phyloP scores from a whole-genome alignment of 2,329 filamentous ascomycete species.

The Colletotrichum phormii region DNA sequence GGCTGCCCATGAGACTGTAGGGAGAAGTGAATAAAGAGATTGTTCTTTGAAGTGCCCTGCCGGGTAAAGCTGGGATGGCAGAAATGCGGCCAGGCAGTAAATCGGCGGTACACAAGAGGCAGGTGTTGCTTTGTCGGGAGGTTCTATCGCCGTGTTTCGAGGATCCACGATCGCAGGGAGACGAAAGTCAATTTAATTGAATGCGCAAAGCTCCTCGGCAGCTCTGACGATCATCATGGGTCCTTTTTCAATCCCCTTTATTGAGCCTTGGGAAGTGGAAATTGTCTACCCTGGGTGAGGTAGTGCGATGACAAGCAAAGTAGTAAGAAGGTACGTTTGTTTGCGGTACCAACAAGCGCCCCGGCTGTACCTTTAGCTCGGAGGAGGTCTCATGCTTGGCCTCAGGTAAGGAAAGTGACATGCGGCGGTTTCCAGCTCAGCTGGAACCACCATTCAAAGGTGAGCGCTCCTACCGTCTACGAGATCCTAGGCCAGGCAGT shows the following conservation, averaged over 20 bases:
- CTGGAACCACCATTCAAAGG: not conserved
- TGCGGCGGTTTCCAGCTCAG: not conserved
- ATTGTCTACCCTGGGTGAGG: not conserved
- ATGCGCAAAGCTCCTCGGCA: not conserved
- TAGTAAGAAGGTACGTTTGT: not conserved
- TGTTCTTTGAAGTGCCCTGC: not conserved
- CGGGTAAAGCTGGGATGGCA: not conserved
- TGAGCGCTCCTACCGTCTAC: not conserved
- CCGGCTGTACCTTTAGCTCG: not conserved
- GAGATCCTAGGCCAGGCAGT: not conserved
- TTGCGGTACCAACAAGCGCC: not conserved
- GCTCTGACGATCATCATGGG: not conserved
- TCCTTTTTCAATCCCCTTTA: not conserved
- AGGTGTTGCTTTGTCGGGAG: not conserved
- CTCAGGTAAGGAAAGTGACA: not conserved
- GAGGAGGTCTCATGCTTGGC: not conserved
- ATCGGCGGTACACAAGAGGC: not conserved
- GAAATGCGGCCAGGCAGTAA: not conserved
- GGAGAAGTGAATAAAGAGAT: not conserved
- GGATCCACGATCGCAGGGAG: not conserved
- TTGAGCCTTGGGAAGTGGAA: not conserved
- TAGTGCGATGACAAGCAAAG: not conserved
- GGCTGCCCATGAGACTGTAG: constrained; percentile 30
- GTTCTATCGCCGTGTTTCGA: not conserved
- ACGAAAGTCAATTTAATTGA: not conserved